A percentile compares a stretch with the other conserved stretches of the same genome.
phyloP scores from a whole-genome alignment of 2,329 filamentous ascomycete species.

The Capronia epimyces region DNA sequence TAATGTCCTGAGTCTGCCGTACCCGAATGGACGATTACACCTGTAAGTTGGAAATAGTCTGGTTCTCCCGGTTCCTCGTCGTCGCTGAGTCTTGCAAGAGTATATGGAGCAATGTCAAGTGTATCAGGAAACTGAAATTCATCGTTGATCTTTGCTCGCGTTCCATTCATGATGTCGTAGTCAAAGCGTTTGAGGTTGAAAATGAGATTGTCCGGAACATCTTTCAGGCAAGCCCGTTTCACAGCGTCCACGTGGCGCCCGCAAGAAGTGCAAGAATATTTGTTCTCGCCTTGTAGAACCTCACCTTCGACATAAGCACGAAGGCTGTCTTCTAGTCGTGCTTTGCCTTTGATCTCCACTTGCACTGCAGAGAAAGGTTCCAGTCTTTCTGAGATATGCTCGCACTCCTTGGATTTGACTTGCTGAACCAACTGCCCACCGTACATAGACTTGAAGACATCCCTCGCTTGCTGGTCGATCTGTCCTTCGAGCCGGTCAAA shows the following conservation, averaged over 20 bases:
- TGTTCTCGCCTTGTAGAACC: constrained; percentile 96
- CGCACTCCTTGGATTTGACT: constrained; percentile 89
- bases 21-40: constrained; percentile 86
- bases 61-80: constrained; percentile 51
- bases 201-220: constrained; percentile 88
- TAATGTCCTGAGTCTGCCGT: constrained; percentile 94
- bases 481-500: constrained; percentile 89
- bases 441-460: constrained; percentile 73
- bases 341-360: constrained; percentile 92
- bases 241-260: constrained; percentile 86
- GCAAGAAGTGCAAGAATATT: constrained; percentile 93
- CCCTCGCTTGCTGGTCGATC: constrained; percentile 65
- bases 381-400: constrained; percentile 82
- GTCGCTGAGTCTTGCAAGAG: constrained; percentile 73
- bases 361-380: constrained; percentile 94
- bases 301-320: constrained; percentile 95
- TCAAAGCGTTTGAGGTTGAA: constrained; percentile 73
- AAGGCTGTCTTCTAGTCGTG: constrained; percentile 74
- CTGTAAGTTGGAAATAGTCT: constrained; percentile 90
- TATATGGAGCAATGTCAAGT: constrained; percentile 86
- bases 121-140: constrained; percentile 78
- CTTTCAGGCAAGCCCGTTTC: constrained; percentile 85
- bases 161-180: constrained; percentile 57
- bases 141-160: constrained; percentile 91
- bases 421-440: constrained; percentile 90